A percentile compares a stretch with the other conserved stretches of the same genome.
These are phyloP conservation scores for Neurospora sp. DNA, from an alignment of 495 filamentous ascomycete species.

Conservation along the genomic window DNA sequence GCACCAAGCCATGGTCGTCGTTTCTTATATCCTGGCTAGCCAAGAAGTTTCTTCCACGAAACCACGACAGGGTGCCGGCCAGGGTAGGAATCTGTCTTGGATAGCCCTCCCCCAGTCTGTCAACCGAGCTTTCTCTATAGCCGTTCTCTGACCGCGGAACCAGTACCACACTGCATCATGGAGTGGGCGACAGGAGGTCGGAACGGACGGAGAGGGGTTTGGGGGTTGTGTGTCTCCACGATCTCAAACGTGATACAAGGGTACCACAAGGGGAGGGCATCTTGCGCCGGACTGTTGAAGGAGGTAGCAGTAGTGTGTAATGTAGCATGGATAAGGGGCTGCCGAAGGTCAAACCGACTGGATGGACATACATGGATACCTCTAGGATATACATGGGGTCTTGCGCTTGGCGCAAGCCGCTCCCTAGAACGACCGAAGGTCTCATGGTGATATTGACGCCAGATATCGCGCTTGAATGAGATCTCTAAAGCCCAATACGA, in stretches of 20 bases:
- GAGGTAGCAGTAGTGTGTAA: constrained; percentile 11
- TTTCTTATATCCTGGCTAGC: constrained; percentile 29
- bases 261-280: constrained; percentile 9
- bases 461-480: background rate
- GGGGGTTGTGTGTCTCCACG: constrained; percentile 24
- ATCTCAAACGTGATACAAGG: constrained; percentile 34
- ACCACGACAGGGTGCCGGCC: background rate
- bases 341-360: constrained; percentile 3
- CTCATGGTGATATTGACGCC: background rate
- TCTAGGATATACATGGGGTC: constrained; percentile 8
- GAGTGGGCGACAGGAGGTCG: constrained; percentile 11
- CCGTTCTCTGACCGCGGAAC: constrained; percentile 4
- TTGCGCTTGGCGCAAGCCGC: constrained; percentile 1
- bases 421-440: background rate
- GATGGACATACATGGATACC: constrained; percentile 4
- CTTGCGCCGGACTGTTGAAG: constrained; percentile 22
- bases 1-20: constrained; percentile 28
- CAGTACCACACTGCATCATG: constrained; percentile 23
- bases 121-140: constrained; percentile 14
- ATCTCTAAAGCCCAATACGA: background rate
- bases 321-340: constrained; percentile 10
- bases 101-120: constrained; percentile 4
- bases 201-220: constrained; percentile 20
- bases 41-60: constrained; percentile 19
- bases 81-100: background rate